phyloP scores from a whole-genome alignment of 139 green algal species.

The Chlorella sorokiniana region DNA sequence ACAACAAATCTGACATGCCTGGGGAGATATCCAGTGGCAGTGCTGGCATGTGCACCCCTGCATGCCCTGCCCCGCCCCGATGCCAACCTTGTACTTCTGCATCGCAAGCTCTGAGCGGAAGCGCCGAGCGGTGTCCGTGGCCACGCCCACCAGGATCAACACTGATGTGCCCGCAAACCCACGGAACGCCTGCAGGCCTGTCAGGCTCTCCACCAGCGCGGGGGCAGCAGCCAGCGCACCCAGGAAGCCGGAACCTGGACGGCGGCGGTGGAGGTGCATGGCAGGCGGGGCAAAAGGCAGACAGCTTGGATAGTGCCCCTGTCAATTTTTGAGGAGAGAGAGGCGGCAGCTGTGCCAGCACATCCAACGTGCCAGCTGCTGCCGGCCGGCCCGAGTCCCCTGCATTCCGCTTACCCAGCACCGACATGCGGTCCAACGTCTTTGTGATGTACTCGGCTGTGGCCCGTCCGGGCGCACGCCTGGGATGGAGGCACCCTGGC shows the following conservation, averaged over 20 bases:
- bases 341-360: neutral
- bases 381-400: neutral
- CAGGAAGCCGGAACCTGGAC: conserved; percentile 84
- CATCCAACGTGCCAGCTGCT: neutral
- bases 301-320: neutral
- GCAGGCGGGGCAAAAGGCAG: neutral
- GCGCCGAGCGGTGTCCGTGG: conserved; percentile 92
- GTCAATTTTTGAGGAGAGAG: neutral
- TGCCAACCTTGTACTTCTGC: conserved; percentile 90
- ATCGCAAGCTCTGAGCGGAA: conserved; percentile 91
- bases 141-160: conserved; percentile 94
- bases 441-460: conserved; percentile 93
- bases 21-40: no score
- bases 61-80: no score
- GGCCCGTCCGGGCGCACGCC: conserved; percentile 81
- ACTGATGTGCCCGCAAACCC: conserved; percentile 93
- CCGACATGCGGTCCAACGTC: conserved; percentile 90
- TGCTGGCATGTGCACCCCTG: no score
- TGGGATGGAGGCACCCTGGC: conserved; percentile 87
- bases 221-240: conserved; percentile 87
- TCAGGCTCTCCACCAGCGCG: conserved; percentile 84
- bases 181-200: conserved; percentile 83
- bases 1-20: conserved; percentile 33
- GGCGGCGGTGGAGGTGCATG: neutral
- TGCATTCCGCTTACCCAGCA: conserved; percentile 66